Percentiles rank a stretch among this genome's conserved stretches.
phyloP scores from a whole-genome alignment of 75 land plant species.

The Gnetum montanum region DNA sequence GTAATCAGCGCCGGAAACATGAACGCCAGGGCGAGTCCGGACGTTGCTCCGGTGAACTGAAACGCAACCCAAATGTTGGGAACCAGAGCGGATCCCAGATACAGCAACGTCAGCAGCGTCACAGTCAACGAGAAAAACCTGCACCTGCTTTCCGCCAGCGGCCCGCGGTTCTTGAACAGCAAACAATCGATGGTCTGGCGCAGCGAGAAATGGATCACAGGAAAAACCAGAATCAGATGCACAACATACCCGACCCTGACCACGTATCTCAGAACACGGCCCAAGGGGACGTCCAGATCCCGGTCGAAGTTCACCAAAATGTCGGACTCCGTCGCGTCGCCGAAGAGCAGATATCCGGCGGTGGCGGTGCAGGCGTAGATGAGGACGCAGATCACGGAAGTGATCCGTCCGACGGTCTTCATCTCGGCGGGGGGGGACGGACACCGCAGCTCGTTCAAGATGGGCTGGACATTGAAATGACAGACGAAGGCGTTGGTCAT shows the following conservation, averaged over 20 bases:
- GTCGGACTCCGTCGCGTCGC: conserved; percentile 81
- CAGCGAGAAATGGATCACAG: conserved; percentile 85
- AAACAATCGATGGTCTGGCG: conserved; percentile 68
- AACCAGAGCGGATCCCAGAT: conserved; percentile 74
- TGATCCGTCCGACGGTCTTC: conserved; percentile 76
- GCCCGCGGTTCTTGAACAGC: conserved; percentile 35
- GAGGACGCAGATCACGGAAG: conserved; percentile 53
- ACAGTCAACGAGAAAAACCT: conserved; percentile 41
- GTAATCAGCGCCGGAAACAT: conserved; percentile 80
- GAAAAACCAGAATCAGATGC: conserved; percentile 88
- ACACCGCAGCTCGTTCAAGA: conserved; percentile 70
- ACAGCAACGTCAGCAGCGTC: conserved; percentile 42
- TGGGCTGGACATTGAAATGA: conserved; percentile 93
- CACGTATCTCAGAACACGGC: conserved; percentile 48
- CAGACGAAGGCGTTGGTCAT: conserved; percentile 96
- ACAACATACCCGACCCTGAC: conserved; percentile 78
- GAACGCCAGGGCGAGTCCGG: conserved; percentile 87
- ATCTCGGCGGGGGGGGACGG: conserved; percentile 67
- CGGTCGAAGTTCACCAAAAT: conserved; percentile 81
- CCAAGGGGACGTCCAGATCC: conserved; percentile 71
- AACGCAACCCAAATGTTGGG: conserved; percentile 97
- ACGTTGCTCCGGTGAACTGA: conserved; percentile 95
- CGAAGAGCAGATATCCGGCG: conserved; percentile 87
- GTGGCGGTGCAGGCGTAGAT: conserved; percentile 71
- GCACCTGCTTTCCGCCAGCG: conserved; percentile 36